Conservation (phyloP, 129 eudicot species). For the Daucus carota region DNA sequence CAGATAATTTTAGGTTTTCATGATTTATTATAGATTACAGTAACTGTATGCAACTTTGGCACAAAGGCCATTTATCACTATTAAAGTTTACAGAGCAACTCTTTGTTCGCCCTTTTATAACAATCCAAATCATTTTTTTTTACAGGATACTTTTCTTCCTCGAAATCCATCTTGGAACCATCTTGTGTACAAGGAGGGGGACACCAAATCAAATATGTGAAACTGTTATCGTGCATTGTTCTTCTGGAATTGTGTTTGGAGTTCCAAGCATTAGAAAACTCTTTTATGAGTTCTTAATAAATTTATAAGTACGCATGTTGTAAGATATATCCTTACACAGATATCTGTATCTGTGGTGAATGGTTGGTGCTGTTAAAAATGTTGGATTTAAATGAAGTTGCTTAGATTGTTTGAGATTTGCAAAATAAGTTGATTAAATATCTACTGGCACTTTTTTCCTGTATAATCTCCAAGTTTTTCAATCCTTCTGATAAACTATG, state of each 20-base stretch:
- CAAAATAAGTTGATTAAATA: no score
- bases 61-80: neutral
- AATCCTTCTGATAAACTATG: no score
- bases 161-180: slow-evolving; percentile 71
- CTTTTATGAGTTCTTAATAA: neutral
- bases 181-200: slow-evolving; percentile 46
- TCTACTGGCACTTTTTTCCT: no score
- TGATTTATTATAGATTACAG: neutral
- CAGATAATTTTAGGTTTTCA: neutral
- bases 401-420: neutral
- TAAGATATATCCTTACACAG: neutral
- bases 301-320: neutral
- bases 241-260: neutral
- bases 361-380: neutral
- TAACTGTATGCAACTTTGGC: neutral
- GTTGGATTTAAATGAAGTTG: neutral
- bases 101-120: neutral
- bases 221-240: neutral
- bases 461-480: neutral
- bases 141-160: slow-evolving; percentile 82
- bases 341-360: neutral
- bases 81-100: neutral
- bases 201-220: slow-evolving; percentile 64
- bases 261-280: neutral
- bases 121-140: slow-evolving; percentile 8